A percentile compares a stretch with the other conserved stretches of the same genome.
phyloP scores from a whole-genome alignment of 2,329 filamentous ascomycete genomes.

The Cladorrhinum sp. region DNA sequence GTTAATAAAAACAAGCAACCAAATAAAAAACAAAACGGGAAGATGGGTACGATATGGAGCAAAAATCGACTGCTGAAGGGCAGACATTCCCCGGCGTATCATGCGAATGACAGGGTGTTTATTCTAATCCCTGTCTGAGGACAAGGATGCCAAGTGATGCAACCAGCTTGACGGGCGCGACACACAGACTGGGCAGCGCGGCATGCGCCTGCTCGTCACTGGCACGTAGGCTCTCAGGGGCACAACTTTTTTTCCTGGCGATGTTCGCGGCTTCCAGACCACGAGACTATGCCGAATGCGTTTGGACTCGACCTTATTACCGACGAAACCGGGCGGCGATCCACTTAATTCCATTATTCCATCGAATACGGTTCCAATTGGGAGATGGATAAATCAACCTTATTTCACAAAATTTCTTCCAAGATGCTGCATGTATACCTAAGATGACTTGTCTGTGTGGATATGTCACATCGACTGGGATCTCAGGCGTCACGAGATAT shows the following conservation, averaged over 20 bases:
- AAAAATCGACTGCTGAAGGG: conserved; percentile 14
- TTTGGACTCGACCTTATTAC: not conserved
- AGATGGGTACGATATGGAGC: conserved; percentile 12
- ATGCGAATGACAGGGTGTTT: conserved; percentile 13
- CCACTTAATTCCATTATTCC: not conserved
- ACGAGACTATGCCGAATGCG: not conserved
- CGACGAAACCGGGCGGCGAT: not conserved
- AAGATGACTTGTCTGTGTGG: not conserved
- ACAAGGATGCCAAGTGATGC: not conserved
- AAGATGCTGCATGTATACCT: not conserved
- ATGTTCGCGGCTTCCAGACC: not conserved
- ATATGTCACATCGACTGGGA: not conserved
- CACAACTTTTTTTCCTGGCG: not conserved
- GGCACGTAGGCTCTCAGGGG: not conserved
- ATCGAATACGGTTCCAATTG: not conserved
- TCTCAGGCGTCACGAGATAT: not conserved
- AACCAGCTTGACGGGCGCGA: conserved; percentile 2
- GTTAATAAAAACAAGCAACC: conserved; percentile 5
- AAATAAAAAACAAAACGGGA: conserved; percentile 12
- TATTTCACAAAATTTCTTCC: not conserved
- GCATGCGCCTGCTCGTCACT: not conserved
- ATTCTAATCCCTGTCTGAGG: conserved; percentile 7
- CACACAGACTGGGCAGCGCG: not conserved
- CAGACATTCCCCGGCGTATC: conserved; percentile 1
- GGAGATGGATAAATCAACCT: not conserved